Evolutionary conservation across 2,329 filamentous ascomycete genomes (phyloP).

Genomic region (Corynespora cassiicola): DNA sequence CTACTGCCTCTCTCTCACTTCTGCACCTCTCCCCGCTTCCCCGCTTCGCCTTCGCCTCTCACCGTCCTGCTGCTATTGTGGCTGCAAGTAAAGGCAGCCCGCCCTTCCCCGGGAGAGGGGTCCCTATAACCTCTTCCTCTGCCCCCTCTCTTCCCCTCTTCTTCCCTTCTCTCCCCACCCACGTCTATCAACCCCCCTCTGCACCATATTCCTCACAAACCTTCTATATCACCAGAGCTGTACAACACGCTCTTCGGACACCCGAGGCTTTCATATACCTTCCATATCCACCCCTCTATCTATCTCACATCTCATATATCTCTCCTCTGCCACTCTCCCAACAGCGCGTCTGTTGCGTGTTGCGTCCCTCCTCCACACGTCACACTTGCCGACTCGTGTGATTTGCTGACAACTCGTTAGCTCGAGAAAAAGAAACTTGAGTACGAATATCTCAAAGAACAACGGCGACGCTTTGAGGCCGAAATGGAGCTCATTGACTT

Average conservation of each 20-base stretch:
- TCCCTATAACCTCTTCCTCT: no score
- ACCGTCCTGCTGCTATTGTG: no score
- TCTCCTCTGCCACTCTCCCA: conserved; percentile 6
- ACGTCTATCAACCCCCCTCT: no score
- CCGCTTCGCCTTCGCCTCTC: no score
- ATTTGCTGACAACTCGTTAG: conserved; percentile 57
- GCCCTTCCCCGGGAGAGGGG: no score
- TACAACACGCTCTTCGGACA: neutral
- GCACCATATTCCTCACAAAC: conserved; percentile 18
- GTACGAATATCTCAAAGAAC: conserved; percentile 88
- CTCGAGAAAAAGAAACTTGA: conserved; percentile 93
- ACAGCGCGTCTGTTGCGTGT: conserved; percentile 3
- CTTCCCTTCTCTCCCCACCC: conserved; percentile 15
- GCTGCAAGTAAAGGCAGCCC: no score
- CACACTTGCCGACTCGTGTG: conserved; percentile 19
- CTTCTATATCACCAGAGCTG: conserved; percentile 7
- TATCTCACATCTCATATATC: no score
- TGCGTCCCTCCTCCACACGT: conserved; percentile 19
- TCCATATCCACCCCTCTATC: conserved; percentile 1
- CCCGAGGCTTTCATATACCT: no score
- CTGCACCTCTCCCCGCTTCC: conserved; percentile 25
- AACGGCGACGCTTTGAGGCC: conserved; percentile 86
- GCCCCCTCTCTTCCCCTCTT: conserved; percentile 14
- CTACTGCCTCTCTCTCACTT: conserved; percentile 16
- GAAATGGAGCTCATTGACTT: conserved; percentile 91